These are phyloP conservation scores for Dorcoceras hygrometricum DNA, from an alignment of 257 asterid species.

Conservation along the genomic window DNA sequence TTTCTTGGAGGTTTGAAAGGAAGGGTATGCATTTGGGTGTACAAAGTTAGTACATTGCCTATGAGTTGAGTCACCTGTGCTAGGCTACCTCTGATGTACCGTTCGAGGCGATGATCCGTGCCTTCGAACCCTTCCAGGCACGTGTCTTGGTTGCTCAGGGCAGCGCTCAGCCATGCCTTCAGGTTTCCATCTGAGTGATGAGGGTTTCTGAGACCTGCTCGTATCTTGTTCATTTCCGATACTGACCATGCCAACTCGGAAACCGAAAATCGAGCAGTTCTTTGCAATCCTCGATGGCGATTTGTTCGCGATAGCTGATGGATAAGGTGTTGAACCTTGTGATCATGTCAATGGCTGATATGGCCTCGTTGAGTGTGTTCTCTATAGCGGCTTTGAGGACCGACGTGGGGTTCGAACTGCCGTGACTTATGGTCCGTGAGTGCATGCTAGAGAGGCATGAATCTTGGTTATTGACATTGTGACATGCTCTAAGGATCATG, in stretches of 20 bases:
- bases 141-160: constrained; percentile 93
- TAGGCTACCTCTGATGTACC: constrained; percentile 61
- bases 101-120: constrained; percentile 67
- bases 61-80: constrained; percentile 87
- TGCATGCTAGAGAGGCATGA: constrained; percentile 55
- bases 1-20: constrained; percentile 53
- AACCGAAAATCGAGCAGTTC: constrained; percentile 89
- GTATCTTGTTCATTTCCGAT: constrained; percentile 62
- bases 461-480: constrained; percentile 40
- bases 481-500: constrained; percentile 61
- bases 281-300: constrained; percentile 84
- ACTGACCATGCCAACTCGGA: constrained; percentile 87
- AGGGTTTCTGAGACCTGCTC: constrained; percentile 39
- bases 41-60: constrained; percentile 65
- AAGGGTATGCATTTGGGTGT: constrained; percentile 52
- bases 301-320: constrained; percentile 59
- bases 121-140: constrained; percentile 96
- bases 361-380: constrained; percentile 58
- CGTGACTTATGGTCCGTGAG: constrained; percentile 29
- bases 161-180: constrained; percentile 96
- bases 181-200: constrained; percentile 55
- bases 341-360: constrained; percentile 47
- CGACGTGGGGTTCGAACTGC: constrained; percentile 29
- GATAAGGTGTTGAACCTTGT: constrained; percentile 68
- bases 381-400: constrained; percentile 60